Evolutionary conservation across 495 filamentous ascomycete species (phyloP).

Genomic region (Hypomontagnella submonticulosa): DNA sequence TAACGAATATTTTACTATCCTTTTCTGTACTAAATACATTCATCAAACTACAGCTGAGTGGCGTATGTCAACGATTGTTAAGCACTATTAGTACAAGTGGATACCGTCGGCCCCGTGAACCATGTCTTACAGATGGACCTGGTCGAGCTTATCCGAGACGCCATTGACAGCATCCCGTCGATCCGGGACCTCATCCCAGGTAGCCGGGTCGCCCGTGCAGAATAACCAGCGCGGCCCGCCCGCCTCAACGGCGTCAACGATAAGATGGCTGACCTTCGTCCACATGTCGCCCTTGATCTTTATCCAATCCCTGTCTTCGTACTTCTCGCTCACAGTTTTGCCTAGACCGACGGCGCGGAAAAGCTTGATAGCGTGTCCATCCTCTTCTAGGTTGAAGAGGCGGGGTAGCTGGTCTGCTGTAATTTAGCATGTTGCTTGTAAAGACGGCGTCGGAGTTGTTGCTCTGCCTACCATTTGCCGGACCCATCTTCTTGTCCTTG

Average conservation of each 20-base stretch:
- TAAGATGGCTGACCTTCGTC: slow-evolving; percentile 74
- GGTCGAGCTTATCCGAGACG: slow-evolving; percentile 24
- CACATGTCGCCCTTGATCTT: slow-evolving; percentile 73
- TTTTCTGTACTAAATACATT: not conserved
- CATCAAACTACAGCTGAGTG: not conserved
- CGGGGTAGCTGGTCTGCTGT: slow-evolving; percentile 63
- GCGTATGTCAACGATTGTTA: not conserved
- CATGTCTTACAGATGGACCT: slow-evolving; percentile 20
- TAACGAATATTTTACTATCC: not conserved
- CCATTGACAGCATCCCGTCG: not conserved
- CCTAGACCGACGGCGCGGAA: slow-evolving; percentile 69
- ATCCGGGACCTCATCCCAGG: slow-evolving; percentile 59
- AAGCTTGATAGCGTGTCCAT: slow-evolving; percentile 83
- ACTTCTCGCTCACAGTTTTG: slow-evolving; percentile 44
- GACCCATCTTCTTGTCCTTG: slow-evolving; percentile 24
- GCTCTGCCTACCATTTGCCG: slow-evolving; percentile 5
- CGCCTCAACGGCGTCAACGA: slow-evolving; percentile 65
- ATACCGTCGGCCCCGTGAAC: not conserved
- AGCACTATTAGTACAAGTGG: slow-evolving; percentile 13
- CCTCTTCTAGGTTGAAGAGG: slow-evolving; percentile 68
- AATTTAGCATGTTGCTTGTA: not conserved
- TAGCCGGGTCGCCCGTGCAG: slow-evolving; percentile 65
- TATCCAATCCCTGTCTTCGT: slow-evolving; percentile 57
- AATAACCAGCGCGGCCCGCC: slow-evolving; percentile 63
- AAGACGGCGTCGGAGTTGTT: not conserved